Evolutionary conservation across 2,329 filamentous ascomycete genomes (phyloP), one percentile per base, ranked within the genome.

Genomic region (Sporothrix pseudoabietina): DNA sequence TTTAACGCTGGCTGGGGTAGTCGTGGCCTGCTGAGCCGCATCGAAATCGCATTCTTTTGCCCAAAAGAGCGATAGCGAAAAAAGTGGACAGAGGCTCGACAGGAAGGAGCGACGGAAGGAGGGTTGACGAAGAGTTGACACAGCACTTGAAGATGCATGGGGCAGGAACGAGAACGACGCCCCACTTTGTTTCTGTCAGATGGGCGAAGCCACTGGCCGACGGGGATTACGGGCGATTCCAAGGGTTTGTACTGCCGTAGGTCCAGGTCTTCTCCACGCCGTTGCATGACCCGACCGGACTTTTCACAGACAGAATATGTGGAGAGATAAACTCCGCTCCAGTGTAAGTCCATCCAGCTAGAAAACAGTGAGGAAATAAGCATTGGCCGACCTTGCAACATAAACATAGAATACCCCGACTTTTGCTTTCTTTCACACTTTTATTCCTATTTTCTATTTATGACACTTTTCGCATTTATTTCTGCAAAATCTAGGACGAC

Each of bases 211-310:
- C 19, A 9, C 35, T 35, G 55, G 26, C 55, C 59, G 63, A 32
- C 63, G 63, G 63, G 63, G 39, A 66, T 66, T 66, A 47, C 61
- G 32, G 63, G 63, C 14, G 59, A 65, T 66, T 30, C 44, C 41
- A 66, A 1, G 61, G 61, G 61, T 9, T 30, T 7, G 26, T n/a
- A n/a, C 26, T 26, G 5, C 26, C 26, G 26, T 2, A 26, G 26
- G 26, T 26, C 35, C 35, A 35, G 35, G 35, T 8, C 8, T 44
- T 44, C 41, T 49, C 10, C 44, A 16, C 44, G 14, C 10, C 6
- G 14, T 16, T 47, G 19, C 44, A 44, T 44, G 8, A 19, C 12
- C 61, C 10, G 61, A 14, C n/a, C 39, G 61, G 41, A 30, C 22
- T 65, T 65, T 63, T 63, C 30, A 26, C 1, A 57, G 41, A 3